These are phyloP conservation scores for Alternaria triticimaculans DNA, from an alignment of 2,329 filamentous ascomycete species.

Conservation along the genomic window DNA sequence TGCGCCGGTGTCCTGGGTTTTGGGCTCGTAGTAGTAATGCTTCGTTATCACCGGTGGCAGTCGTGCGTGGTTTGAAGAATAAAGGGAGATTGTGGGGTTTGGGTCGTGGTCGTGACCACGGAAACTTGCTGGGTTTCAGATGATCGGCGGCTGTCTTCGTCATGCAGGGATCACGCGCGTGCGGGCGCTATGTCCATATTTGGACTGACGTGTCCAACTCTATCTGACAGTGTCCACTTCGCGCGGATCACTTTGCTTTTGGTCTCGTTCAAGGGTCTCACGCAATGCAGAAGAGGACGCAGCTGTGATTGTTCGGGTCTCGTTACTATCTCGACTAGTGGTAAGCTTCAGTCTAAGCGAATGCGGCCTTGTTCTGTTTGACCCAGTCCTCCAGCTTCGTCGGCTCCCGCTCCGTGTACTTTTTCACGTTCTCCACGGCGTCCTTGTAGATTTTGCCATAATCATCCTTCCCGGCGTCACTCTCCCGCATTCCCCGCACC, in stretches of 20 bases:
- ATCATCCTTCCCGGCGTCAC: conserved; percentile 55
- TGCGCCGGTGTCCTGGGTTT: background rate
- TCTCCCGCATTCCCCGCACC: conserved; percentile 58
- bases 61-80: background rate
- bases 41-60: background rate
- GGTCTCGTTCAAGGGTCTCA: background rate
- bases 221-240: background rate
- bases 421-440: conserved; percentile 21
- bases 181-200: conserved; percentile 2
- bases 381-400: conserved; percentile 13
- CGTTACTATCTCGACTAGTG: background rate
- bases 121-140: conserved; percentile 16
- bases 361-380: background rate
- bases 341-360: background rate
- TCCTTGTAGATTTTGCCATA: conserved; percentile 31
- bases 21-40: background rate
- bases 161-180: conserved; percentile 17
- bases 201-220: background rate
- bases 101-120: conserved; percentile 2
- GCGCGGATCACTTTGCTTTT: background rate
- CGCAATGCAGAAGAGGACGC: background rate
- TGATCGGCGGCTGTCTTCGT: background rate
- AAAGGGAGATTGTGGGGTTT: conserved; percentile 6
- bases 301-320: background rate
- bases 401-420: conserved; percentile 10